Evolutionary conservation across 306 rosid species (phyloP), one percentile per base, ranked within the genome.

Genomic region (Notholithocarpus densiflorus): DNA sequence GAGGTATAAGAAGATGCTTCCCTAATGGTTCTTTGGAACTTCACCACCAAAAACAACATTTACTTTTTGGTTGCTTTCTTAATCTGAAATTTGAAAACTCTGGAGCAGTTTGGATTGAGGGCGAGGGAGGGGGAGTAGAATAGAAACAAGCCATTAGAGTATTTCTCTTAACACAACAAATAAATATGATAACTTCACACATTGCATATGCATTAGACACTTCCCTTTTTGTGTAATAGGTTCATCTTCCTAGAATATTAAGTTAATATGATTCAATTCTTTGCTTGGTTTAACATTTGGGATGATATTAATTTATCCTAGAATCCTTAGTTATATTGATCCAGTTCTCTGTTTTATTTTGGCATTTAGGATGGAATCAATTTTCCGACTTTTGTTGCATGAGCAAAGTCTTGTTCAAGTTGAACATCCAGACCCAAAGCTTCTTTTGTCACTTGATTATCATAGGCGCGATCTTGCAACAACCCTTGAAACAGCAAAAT

Each of bases 401-500:
- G 85, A 84, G 77, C 80, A 68, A 27, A 81, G 80, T 59, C 73
- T 80, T 48, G 77, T 66, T 56, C 82, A 84, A 60, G 66, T 68
- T 29, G 77, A 81, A 53, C 48, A 79, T 31, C 69, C 77, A 6
- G 87, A 77, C 71, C 77, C 65, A 21, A 84, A 77, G 73, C 78
- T 81, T 64, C 43, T 37, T 73, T n/a, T 72, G 2, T 81, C 77
- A 7, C 37, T 80, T 76, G 76, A 84, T 52, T 81, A 23, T 70
- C 87, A 77, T 62, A 84, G 78, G 55, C 87, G 87, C 7, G 85
- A 84, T 74, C 87, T 84, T 60, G 87, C 82, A 51, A 84, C 87
- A 3, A 73, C 78, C 17, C 80, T 84, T 69, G 87, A 84, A 62
- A 84, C 80, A 0, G 72, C 80, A 54, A 84, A 84, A 60, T 84